Evolutionary conservation across 495 filamentous ascomycete species (phyloP).

Genomic region (Trichoderma orchidacearum): DNA sequence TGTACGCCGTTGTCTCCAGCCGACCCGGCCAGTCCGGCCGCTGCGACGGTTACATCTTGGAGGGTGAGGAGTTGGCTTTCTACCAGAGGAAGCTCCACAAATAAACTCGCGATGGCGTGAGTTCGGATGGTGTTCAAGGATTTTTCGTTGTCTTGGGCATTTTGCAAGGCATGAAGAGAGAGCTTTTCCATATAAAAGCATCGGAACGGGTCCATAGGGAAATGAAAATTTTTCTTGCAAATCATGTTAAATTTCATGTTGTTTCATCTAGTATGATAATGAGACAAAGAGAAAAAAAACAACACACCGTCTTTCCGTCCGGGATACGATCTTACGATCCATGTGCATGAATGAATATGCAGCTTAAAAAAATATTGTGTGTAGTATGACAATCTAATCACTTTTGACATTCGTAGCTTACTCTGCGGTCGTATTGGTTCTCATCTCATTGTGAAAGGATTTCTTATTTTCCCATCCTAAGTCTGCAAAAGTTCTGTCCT

Average conservation of each 20-base stretch:
- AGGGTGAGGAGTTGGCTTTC: constrained; percentile 98
- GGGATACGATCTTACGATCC: neutral
- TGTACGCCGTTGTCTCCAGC: constrained; percentile 83
- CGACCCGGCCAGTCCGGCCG: constrained; percentile 94
- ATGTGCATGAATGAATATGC: too few relatives aligned
- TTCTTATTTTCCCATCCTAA: constrained; percentile 1
- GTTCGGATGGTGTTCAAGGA: constrained; percentile 19
- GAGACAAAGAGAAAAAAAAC: constrained; percentile 1
- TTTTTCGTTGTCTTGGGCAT: constrained; percentile 16
- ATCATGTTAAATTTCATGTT: constrained; percentile 5
- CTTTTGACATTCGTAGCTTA: too few relatives aligned
- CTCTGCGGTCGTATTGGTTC: too few relatives aligned
- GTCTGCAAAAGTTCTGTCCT: neutral
- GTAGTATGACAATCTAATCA: too few relatives aligned
- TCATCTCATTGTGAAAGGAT: neutral
- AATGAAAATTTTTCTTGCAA: constrained; percentile 6
- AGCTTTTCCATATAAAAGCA: neutral
- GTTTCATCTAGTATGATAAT: neutral
- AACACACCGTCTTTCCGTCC: neutral
- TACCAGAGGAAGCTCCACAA: constrained; percentile 97
- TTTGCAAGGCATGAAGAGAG: constrained; percentile 1
- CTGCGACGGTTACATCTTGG: constrained; percentile 91
- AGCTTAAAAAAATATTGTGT: too few relatives aligned
- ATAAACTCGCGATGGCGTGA: constrained; percentile 33
- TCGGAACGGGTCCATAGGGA: constrained; percentile 4